Conservation (phyloP, 306 rosid genomes). For the Trichosanthes truncata region DNA sequence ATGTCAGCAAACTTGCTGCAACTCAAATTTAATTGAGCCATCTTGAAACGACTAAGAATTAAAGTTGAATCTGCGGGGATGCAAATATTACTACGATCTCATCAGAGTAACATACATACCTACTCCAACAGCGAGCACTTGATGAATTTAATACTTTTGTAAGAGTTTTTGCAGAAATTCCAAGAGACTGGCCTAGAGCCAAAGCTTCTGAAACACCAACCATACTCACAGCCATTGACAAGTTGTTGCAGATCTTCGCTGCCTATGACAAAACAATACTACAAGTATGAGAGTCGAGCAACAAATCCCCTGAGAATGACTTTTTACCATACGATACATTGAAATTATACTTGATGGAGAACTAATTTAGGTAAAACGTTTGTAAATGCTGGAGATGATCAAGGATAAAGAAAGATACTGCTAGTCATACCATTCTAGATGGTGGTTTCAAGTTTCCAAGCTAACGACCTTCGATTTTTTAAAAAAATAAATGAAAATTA, state of each 20-base stretch:
- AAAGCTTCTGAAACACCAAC: conserved; percentile 94
- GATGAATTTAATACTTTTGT: conserved; percentile 81
- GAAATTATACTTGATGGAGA: neutral
- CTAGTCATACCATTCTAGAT: neutral
- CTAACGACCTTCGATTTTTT: too few species aligned
- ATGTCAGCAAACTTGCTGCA: neutral
- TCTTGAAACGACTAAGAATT: neutral
- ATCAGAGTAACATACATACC: conserved; percentile 35
- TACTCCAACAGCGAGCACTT: conserved; percentile 97
- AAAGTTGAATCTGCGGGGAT: neutral
- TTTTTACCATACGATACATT: neutral
- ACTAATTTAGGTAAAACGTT: neutral
- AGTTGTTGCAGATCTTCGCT: conserved; percentile 86
- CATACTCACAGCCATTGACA: conserved; percentile 95
- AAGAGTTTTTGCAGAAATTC: conserved; percentile 67
- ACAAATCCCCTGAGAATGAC: neutral
- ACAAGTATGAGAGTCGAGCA: conserved; percentile 2
- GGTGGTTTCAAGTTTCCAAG: too few species aligned
- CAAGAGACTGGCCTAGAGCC: conserved; percentile 79
- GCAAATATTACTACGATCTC: neutral
- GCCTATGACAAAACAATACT: conserved; percentile 42
- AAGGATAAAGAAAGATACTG: neutral
- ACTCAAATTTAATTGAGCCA: neutral
- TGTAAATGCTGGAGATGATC: neutral
- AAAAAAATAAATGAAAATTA: neutral